Conservation (phyloP, 768 basidiomycete genomes). For the Leucocoprinus birnbaumii region DNA sequence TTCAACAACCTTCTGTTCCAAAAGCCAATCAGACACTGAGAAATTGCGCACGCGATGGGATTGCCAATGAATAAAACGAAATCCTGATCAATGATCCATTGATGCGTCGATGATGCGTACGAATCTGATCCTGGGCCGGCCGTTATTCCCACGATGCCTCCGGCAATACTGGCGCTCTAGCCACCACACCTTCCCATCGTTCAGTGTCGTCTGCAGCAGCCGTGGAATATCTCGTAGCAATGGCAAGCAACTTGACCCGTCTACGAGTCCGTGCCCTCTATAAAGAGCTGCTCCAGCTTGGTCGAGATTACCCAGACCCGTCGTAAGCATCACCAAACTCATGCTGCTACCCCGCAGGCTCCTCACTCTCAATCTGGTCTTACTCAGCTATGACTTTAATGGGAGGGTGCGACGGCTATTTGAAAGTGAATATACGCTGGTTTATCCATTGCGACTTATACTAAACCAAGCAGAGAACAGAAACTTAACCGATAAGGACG, state of each 20-base stretch:
- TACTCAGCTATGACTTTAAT: constrained; percentile 67
- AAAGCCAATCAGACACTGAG: neutral
- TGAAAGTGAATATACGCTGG: constrained; percentile 68
- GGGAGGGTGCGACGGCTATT: constrained; percentile 67
- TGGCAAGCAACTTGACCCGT: constrained; percentile 52
- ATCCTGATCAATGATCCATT: too few species aligned
- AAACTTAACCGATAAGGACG: constrained; percentile 57
- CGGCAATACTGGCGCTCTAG: too few species aligned
- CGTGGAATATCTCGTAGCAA: constrained; percentile 18
- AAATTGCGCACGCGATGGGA: constrained; percentile 3
- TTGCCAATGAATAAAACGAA: too few species aligned
- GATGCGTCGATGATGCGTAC: too few species aligned
- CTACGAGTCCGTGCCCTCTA: constrained; percentile 70
- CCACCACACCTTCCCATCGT: neutral
- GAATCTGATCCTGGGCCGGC: neutral
- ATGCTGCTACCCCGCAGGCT: neutral
- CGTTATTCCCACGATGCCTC: neutral
- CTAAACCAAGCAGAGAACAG: constrained; percentile 55
- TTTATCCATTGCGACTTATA: neutral
- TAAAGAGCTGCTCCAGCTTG: constrained; percentile 79
- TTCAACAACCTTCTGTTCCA: neutral
- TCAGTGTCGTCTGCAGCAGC: constrained; percentile 3
- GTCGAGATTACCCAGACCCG: constrained; percentile 80
- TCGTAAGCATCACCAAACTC: constrained; percentile 45
- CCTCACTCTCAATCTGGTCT: constrained; percentile 9